Percentiles rank a stretch among this genome's conserved stretches.
These are phyloP conservation scores for Yarrowia sp. DNA, from an alignment of 805 yeast species.

Conservation along the genomic window DNA sequence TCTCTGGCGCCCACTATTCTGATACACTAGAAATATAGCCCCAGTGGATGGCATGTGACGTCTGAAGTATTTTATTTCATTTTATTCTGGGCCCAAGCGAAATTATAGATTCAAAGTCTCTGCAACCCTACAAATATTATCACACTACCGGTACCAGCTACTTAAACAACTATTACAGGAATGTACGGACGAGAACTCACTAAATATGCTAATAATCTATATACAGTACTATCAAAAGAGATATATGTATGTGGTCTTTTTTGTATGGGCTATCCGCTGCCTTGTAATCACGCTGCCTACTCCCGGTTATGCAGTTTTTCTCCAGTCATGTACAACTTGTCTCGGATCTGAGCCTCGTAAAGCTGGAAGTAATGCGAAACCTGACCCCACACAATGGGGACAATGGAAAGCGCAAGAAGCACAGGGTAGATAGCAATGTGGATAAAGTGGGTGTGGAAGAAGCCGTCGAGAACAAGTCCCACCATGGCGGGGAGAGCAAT, in stretches of 20 bases:
- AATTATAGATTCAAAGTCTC: not conserved
- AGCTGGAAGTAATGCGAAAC: constrained; percentile 2
- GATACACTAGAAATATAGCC: not conserved
- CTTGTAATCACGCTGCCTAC: not conserved
- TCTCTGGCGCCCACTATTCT: no score
- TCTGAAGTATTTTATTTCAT: not conserved
- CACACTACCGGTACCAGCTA: no score
- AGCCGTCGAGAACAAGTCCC: not conserved
- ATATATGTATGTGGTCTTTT: not conserved
- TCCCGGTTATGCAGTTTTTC: constrained; percentile 38
- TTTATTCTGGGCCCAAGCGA: not conserved
- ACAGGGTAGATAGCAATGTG: constrained; percentile 28
- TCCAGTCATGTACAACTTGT: constrained; percentile 39
- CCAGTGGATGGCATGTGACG: not conserved
- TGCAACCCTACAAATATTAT: not conserved
- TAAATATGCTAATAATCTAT: constrained; percentile 6
- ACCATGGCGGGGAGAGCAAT: constrained; percentile 5
- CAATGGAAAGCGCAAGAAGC: constrained; percentile 16
- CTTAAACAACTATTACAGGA: no score
- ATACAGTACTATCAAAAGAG: constrained; percentile 8
- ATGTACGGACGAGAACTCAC: not conserved
- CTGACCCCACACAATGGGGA: not conserved
- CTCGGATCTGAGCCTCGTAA: constrained; percentile 35
- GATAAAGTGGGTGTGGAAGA: not conserved
- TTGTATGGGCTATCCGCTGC: no score